Evolutionary conservation across 2,329 filamentous ascomycete genomes (phyloP), one percentile per base, ranked within the genome.

Genomic region (Sphaerostilbella broomeana): DNA sequence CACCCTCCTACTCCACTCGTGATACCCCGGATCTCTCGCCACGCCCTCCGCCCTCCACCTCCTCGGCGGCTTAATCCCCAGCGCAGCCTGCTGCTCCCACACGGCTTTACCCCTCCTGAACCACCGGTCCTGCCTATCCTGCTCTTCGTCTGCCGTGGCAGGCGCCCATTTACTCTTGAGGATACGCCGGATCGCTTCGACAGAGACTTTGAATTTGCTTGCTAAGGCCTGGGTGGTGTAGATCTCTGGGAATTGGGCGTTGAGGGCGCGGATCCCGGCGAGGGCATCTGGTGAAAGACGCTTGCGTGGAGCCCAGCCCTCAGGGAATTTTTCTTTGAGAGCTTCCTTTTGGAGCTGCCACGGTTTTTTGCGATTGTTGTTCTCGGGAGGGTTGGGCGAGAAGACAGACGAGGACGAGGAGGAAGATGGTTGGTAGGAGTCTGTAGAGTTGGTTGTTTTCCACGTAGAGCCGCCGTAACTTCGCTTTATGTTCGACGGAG

Each of bases 281-380:
- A 95, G 69, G 1, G 89, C 87, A 60, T 97, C 90, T 0, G 92
- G 92, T 1, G 92, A 97, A 8, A 98, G 73, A 43, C 81, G 81
- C 62, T 94, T 95, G 34, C 76, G 74, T 20, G 92, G 90, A 19
- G 73, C 72, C 89, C 90, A 98, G 8, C 81, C 79, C 6, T 81
- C 75, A 2, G 78, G 78, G 48, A 95, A 92, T 55, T 97, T 98
- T 45, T 76, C 62, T 51, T 81, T 75, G 24, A 94, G 63, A 0
- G 79, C 83, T 2, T 66, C 67, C 58, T 95, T 95, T 49, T 95
- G 84, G 11, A 76, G 59, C 57, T 77, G 72, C 92, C 92, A 97
- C 17, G 33, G 43, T 12, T 29, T 26, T 40, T 32, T 17, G n/a
- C 11, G n/a, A 27, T 18, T 22, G 4, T 21, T n/a, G n/a, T n/a